Evolutionary conservation across 2,329 filamentous ascomycete genomes (phyloP), one percentile per base, ranked within the genome.

Genomic region (Cordyceps fumosorosea): DNA sequence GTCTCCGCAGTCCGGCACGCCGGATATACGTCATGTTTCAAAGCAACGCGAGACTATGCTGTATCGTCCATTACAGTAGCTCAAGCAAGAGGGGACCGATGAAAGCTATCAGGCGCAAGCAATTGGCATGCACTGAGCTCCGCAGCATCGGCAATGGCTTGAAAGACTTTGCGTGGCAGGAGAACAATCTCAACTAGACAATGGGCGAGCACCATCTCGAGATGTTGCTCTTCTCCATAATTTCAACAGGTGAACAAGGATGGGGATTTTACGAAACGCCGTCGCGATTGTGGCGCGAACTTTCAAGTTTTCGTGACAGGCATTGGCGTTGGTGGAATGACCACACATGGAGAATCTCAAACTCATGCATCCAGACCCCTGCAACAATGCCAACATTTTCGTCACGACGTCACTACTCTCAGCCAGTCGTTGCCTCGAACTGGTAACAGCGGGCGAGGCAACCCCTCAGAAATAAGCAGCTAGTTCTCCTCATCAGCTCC

Each of bases 181-280:
- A 37, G 22, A 22, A 50, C 42, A 32, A 37, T 12, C 20, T 29
- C 26, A 48, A 47, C 34, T 20, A 8, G 40, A 47, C 5, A 18
- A 42, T 32, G 51, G 56, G 29, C 12, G 56, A 42, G 32, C 29
- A 10, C 16, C 32, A 42, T 48, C 32, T 51, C 56, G 47, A 59
- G 34, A 51, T 59, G 45, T 50, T 59, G 45, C 18, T 14, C 16
- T 58, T 58, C 56, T 50, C 56, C 57, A 60, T 60, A 52, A 44
- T 42, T 37, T 37, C 18, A 12, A 16, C 37, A 20, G 50, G 50
- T 53, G 40, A 32, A 37, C 10, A 53, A 54, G 47, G 8, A 60
- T 54, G 57, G 57, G 26, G 22, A 54, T 47, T 54, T 14, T 60
- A 5, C 37, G 24, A 60, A 60, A 60, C 34, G 7, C 37, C 4